Conservation (phyloP, 139 green algal species). For the Picochlorum sp. region DNA sequence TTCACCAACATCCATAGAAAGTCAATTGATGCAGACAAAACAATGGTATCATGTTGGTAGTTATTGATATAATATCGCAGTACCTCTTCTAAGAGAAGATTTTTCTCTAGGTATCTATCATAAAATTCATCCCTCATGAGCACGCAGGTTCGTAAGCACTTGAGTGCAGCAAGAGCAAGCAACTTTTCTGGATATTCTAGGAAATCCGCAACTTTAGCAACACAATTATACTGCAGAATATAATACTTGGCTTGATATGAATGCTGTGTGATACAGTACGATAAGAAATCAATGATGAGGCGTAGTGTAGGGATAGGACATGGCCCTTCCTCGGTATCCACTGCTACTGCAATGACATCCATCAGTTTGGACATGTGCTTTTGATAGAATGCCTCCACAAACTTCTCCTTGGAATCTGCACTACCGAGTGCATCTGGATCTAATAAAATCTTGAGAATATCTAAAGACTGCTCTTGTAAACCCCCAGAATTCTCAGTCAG, state of each 20-base stretch:
- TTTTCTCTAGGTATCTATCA: constrained; percentile 57
- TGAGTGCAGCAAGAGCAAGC: constrained; percentile 77
- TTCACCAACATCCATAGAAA: constrained; percentile 48
- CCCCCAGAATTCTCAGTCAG: constrained; percentile 32
- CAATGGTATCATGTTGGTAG: constrained; percentile 45
- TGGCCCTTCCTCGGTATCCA: not conserved
- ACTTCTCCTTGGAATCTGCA: constrained; percentile 69
- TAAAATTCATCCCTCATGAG: constrained; percentile 83
- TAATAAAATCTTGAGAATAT: constrained; percentile 62
- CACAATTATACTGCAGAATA: constrained; percentile 62
- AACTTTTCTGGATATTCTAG: constrained; percentile 69
- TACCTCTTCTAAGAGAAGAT: constrained; percentile 76
- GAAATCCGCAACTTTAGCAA: constrained; percentile 83
- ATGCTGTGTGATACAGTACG: constrained; percentile 89
- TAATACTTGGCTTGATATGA: constrained; percentile 85
- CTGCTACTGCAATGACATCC: constrained; percentile 10
- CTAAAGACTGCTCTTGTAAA: constrained; percentile 69
- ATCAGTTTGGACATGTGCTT: constrained; percentile 62
- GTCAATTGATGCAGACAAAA: constrained; percentile 30
- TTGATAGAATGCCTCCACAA: constrained; percentile 95
- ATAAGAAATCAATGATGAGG: constrained; percentile 86
- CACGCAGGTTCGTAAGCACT: constrained; percentile 87
- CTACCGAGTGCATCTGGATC: constrained; percentile 78
- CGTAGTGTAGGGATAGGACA: constrained; percentile 37
- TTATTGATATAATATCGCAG: constrained; percentile 77